phyloP scores from a whole-genome alignment of 805 yeast genomes.

The Debaryomyces hansenii region DNA sequence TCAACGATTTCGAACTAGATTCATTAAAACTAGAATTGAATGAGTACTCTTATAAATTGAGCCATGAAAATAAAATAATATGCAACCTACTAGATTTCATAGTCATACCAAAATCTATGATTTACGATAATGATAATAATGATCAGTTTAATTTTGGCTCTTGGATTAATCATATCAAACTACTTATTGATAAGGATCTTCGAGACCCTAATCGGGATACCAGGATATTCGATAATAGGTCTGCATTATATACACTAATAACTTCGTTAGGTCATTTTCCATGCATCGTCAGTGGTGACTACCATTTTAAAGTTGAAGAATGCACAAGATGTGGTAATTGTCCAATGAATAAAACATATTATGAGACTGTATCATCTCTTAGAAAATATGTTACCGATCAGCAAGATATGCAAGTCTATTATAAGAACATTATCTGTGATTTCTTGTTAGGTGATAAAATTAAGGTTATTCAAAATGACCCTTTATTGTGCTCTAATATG shows the following conservation, averaged over 20 bases:
- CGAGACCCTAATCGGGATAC: constrained; percentile 1
- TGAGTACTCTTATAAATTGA: neutral
- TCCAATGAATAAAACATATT: constrained; percentile 21
- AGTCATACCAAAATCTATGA: neutral
- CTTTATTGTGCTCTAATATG: constrained; percentile 40
- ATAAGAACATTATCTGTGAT: constrained; percentile 22
- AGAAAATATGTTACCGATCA: constrained; percentile 23
- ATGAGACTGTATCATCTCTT: constrained; percentile 19
- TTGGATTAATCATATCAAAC: constrained; percentile 24
- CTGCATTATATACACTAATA: constrained; percentile 27
- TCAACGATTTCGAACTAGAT: constrained; percentile 19
- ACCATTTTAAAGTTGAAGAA: constrained; percentile 22
- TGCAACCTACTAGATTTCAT: constrained; percentile 2
- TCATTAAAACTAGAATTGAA: constrained; percentile 6
- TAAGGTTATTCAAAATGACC: constrained; percentile 13
- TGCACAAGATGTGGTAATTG: constrained; percentile 41
- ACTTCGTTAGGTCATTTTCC: constrained; percentile 43
- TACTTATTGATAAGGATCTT: constrained; percentile 5
- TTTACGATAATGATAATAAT: neutral
- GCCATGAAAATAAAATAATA: neutral
- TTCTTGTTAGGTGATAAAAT: constrained; percentile 12
- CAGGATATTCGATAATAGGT: constrained; percentile 7
- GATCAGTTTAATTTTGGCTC: neutral
- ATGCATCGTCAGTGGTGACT: constrained; percentile 42
- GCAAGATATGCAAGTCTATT: constrained; percentile 21